Base-by-base conservation (phyloP, 2,329 filamentous ascomycete species). In the Colletotrichum lentis region DNA sequence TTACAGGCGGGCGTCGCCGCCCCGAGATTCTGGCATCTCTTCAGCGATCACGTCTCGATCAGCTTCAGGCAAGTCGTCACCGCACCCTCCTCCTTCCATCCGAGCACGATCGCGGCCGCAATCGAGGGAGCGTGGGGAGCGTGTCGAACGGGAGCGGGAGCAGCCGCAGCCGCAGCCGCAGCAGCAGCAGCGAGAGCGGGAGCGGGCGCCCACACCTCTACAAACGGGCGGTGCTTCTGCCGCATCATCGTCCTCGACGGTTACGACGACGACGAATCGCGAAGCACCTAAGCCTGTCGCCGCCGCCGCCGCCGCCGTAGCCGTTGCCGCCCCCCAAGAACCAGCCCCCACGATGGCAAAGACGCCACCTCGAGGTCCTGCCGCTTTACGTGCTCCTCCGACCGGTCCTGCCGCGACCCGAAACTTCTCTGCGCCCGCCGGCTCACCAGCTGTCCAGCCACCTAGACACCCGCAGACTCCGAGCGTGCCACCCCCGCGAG, bases 321-420 rank as follows among this genome's bases (percentile, higher is more conserved):
- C 56, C 60, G 20, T 55, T 27, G 39, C 72, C 53, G 72, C 64
- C 35, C 75, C 67, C 43, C 75, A 72, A 64, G 80, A 75, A 35
- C 67, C 74, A 49, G 74, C 74, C 11, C 70, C 73, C 5, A 70
- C 73, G 37, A 70, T 74, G 16, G 71, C 75, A 16, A 79, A 79
- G 70, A 86, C 85, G 20, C 86, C 86, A 14, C 86, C 86, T 3
- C 82, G 84, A 59, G 86, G 85, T 0, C 86, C 86, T 35, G 84
- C 85, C 14, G 85, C 84, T 16, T 76, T 86, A 20, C 80, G 85
- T 69, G 80, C 79, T 14, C 83, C 84, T 22, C 84, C 85, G 3
- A 85, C 82, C 0, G 84, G 81, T 1, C 81, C 82, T 0, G 73
- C 75, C 18, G 73, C 74, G 35, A 72, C 73, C 24, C 78, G 82